These are phyloP conservation scores for Tephrocybe sp. DNA, from an alignment of 768 basidiomycete species.

Conservation along the genomic window DNA sequence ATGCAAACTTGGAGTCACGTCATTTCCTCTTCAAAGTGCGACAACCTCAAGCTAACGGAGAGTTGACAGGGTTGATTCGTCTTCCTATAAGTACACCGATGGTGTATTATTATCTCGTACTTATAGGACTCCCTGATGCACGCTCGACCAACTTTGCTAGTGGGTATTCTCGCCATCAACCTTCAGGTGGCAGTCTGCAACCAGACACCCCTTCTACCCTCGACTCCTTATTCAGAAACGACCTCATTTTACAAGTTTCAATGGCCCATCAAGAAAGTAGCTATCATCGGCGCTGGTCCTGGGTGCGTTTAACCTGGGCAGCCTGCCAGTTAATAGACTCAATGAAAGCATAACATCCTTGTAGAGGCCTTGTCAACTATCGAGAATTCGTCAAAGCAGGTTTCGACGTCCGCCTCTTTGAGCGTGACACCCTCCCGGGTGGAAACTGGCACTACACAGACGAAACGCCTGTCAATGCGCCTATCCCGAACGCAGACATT, in stretches of 20 bases:
- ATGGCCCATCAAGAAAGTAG: conserved; percentile 36
- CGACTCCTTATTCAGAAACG: too few relatives aligned
- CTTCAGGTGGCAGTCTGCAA: background rate
- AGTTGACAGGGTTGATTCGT: too few relatives aligned
- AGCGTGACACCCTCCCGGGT: conserved; percentile 38
- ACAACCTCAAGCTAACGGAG: too few relatives aligned
- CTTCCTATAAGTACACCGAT: too few relatives aligned
- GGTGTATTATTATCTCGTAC: too few relatives aligned
- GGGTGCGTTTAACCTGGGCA: conserved; percentile 25
- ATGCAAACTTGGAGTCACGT: too few relatives aligned
- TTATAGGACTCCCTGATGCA: too few relatives aligned
- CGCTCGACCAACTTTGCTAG: too few relatives aligned
- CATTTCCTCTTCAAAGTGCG: too few relatives aligned
- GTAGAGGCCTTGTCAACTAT: conserved; percentile 36
- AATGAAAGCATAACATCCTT: background rate
- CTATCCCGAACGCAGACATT: conserved; percentile 34
- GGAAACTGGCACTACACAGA: conserved; percentile 46
- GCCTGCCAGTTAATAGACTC: background rate
- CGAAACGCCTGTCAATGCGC: conserved; percentile 31
- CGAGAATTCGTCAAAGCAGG: conserved; percentile 34
- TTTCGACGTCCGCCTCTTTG: conserved; percentile 35
- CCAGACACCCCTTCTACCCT: conserved; percentile 1
- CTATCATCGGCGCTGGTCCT: conserved; percentile 41
- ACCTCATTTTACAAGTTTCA: conserved; percentile 31
- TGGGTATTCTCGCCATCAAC: background rate